Evolutionary conservation across 2,329 filamentous ascomycete species (phyloP), one percentile per base, ranked within the genome.

Genomic region (Bipolaris victoriae): DNA sequence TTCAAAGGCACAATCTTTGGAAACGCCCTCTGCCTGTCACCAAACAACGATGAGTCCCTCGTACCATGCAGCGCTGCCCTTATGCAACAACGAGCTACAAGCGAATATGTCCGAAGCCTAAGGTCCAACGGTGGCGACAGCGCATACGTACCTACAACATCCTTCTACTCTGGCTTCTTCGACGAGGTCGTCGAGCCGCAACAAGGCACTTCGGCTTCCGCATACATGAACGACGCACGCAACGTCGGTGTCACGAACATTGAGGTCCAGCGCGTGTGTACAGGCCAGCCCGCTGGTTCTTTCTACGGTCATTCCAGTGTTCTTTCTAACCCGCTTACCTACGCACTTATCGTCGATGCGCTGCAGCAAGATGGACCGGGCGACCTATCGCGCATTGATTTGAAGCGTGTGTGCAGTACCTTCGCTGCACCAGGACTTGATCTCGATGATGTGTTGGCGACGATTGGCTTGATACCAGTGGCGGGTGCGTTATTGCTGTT

Each of bases 121-220:
- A 76, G 82, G 11, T 60, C 59, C 7, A 71, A 79, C 43, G 79
- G 76, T 22, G 83, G 83, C 0, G 81, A 82, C 50, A 81, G 79
- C 1, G 82, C 81, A 4, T 85, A 83, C 60, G 81, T 86, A 0
- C 82, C 83, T 0, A 86, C 83, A 0, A 86, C 84, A 0, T 82
- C 77, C 0, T 73, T 86, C 44, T 85, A 82, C 71, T 81, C 79
- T 0, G 71, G 74, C 11, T 69, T 78, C 47, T 70, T 78, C 24
- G 83, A 86, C 59, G 79, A 85, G 62, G 76, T 86, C 49, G 82
- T 85, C 1, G 68, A 84, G 68, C 84, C 82, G 1, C 79, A 83
- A 68, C 63, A 64, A 26, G 83, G 81, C 3, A 71, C 70, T 0
- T 64, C 67, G 2, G 83, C 83, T 0, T 85, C 83, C 0, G 82